phyloP scores from a whole-genome alignment of 352 stramenopile species.

The Thraustotheca clavata region DNA sequence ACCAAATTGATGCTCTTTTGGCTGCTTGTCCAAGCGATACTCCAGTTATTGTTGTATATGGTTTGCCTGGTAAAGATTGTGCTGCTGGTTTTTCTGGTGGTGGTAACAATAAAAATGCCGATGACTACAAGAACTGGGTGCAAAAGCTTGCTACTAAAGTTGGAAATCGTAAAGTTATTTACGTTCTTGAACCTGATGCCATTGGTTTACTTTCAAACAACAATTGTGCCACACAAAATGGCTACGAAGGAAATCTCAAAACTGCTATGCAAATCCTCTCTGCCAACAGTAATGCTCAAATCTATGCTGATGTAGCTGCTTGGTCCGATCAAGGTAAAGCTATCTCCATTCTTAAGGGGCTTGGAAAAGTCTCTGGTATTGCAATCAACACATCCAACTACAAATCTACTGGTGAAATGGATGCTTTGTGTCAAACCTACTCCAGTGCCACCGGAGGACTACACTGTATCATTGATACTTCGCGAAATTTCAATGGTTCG shows the following conservation, averaged over 20 bases:
- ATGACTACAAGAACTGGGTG: slow-evolving; percentile 28
- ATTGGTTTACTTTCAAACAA: slow-evolving; percentile 23
- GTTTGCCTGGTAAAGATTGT: slow-evolving; percentile 32
- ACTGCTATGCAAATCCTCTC: slow-evolving; percentile 23
- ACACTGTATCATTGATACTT: slow-evolving; percentile 40
- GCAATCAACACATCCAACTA: slow-evolving; percentile 72
- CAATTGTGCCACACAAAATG: slow-evolving; percentile 22
- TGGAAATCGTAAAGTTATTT: slow-evolving; percentile 26
- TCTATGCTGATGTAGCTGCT: slow-evolving; percentile 29
- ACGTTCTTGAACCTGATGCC: slow-evolving; percentile 31
- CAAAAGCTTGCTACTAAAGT: slow-evolving; percentile 14
- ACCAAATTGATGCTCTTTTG: neutral
- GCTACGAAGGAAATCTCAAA: slow-evolving; percentile 24
- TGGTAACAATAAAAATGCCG: slow-evolving; percentile 26
- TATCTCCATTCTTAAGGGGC: slow-evolving; percentile 3
- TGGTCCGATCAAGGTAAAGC: slow-evolving; percentile 20
- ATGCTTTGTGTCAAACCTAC: slow-evolving; percentile 40
- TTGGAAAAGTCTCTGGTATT: slow-evolving; percentile 47
- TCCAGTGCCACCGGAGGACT: slow-evolving; percentile 21
- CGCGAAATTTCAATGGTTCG: slow-evolving; percentile 27
- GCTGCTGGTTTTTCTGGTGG: slow-evolving; percentile 25
- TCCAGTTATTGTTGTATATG: slow-evolving; percentile 28
- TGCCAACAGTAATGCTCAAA: slow-evolving; percentile 26
- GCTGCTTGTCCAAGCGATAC: neutral
- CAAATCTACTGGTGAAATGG: slow-evolving; percentile 38